Evolutionary conservation across 106 monocot species (phyloP), one percentile per base, ranked within the genome.

Genomic region (Apostasia shenzhenica): DNA sequence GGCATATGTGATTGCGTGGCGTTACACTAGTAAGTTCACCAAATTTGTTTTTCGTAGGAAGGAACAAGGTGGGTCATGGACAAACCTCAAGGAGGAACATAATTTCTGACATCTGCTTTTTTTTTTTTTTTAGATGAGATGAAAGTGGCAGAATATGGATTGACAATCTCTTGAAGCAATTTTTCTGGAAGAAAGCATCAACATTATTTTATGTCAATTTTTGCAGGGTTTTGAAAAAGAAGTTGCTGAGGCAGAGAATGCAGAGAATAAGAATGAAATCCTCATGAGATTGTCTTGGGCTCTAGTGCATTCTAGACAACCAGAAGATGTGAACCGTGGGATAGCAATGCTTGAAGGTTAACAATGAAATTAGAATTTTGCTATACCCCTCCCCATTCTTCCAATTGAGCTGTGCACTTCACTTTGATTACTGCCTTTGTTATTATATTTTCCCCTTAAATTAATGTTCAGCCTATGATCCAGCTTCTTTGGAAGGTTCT

Each of bases 281-380:
- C 67, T 97, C 48, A 85, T 89, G 92, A 89, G 97, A 82, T 80
- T 97, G 54, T 92, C 97, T 10, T 97, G 97, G 97, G 79, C 97
- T 67, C 97, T 97, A 70, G 97, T 97, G 61, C 97, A 97, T 72
- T 92, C 97, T 38, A 86, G 83, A 70, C 84, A 92, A 12, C 67
- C 89, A 26, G 97, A 92, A 64, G 97, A 97, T 81, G 97, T 97
- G 66, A 86, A 89, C 59, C 82, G 97, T 54, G 97, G 92, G 40
- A 92, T 97, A 46, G 92, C 66, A 54, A 97, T 97, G 97, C 89
- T 97, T 56, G 89, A 97, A 89, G 97, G 97, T 76, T 5, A 14
- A 55, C 39, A 55, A 57, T 55, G 54, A 41, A 53, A 42, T 50
- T 38, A 67, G 38, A 9, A 67, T 39, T 52, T 67, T 67, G 26